phyloP scores from a whole-genome alignment of 768 basidiomycete genomes.

The Serendipita sp. region DNA sequence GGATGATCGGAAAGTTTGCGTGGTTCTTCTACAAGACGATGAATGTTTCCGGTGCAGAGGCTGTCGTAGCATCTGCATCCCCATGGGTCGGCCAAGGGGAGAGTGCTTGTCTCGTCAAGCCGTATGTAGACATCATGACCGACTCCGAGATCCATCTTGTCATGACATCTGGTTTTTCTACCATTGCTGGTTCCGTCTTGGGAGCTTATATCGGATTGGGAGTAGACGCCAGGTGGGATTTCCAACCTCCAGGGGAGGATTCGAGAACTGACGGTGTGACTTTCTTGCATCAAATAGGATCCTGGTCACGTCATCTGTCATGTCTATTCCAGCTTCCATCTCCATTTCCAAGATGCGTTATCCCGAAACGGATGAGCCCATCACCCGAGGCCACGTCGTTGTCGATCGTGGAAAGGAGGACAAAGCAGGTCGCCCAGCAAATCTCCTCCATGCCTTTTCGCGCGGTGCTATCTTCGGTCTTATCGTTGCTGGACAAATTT shows the following conservation, averaged over 20 bases:
- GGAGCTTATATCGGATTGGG: conserved; percentile 53
- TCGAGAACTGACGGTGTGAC: neutral
- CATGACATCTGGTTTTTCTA: conserved; percentile 87
- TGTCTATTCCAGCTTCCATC: conserved; percentile 92
- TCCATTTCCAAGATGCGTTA: conserved; percentile 77
- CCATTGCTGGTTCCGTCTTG: conserved; percentile 82
- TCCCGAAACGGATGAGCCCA: conserved; percentile 72
- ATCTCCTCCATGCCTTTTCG: conserved; percentile 79
- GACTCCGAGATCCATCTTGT: conserved; percentile 70
- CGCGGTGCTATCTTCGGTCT: conserved; percentile 74
- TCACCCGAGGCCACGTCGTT: conserved; percentile 66
- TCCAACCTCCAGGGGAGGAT: neutral
- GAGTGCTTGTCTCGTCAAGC: conserved; percentile 69
- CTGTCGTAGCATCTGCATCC: conserved; percentile 80
- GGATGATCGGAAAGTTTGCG: conserved; percentile 77
- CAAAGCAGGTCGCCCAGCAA: conserved; percentile 39
- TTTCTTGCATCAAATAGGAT: conserved; percentile 21
- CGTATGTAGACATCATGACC: conserved; percentile 75
- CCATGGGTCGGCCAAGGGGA: conserved; percentile 92
- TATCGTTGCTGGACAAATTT: conserved; percentile 72
- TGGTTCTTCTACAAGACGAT: conserved; percentile 89
- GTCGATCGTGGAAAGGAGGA: conserved; percentile 59
- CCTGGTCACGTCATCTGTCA: conserved; percentile 74
- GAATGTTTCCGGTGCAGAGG: conserved; percentile 88
- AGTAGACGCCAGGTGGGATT: conserved; percentile 30